Conservation (phyloP, 768 basidiomycete species). For the Rhizopogon vinicolor region DNA sequence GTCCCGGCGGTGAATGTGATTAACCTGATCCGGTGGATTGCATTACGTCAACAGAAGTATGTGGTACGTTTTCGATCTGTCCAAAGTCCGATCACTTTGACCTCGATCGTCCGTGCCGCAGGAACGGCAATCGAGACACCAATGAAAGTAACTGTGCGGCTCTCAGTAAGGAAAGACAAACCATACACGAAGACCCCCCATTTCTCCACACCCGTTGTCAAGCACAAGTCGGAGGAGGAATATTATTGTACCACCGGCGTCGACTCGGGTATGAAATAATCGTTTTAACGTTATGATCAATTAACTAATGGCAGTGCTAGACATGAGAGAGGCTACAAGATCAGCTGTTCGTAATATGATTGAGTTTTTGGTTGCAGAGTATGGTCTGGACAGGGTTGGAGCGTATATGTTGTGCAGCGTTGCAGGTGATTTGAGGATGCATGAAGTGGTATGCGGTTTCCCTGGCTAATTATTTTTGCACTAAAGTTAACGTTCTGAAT, state of each 20-base stretch:
- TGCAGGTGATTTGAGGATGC: conserved; percentile 53
- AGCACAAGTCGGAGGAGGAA: conserved; percentile 25
- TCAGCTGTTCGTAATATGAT: conserved; percentile 59
- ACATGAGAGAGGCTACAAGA: conserved; percentile 51
- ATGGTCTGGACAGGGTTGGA: conserved; percentile 38
- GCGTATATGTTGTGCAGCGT: conserved; percentile 64
- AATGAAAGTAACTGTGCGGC: conserved; percentile 48
- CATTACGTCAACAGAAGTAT: conserved; percentile 41
- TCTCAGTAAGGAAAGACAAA: conserved; percentile 54
- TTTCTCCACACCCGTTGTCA: conserved; percentile 33
- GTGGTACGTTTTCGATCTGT: conserved; percentile 35
- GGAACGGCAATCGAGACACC: conserved; percentile 65
- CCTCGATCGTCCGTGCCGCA: conserved; percentile 11
- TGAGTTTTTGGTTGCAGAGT: conserved; percentile 39
- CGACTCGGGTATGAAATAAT: conserved; percentile 31
- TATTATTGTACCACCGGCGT: conserved; percentile 59
- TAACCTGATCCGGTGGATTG: not conserved
- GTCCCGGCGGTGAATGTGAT: not conserved
- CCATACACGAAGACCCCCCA: conserved; percentile 57
- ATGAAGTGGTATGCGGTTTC: conserved; percentile 43
- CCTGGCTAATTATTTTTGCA: not conserved
- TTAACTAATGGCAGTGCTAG: conserved; percentile 12
- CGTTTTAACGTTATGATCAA: not conserved
- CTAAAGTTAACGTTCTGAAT: not conserved
- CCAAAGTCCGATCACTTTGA: not conserved